These are phyloP conservation scores for Leavenworthia alabamica DNA, from an alignment of 345 rosid genomes.

Conservation along the genomic window DNA sequence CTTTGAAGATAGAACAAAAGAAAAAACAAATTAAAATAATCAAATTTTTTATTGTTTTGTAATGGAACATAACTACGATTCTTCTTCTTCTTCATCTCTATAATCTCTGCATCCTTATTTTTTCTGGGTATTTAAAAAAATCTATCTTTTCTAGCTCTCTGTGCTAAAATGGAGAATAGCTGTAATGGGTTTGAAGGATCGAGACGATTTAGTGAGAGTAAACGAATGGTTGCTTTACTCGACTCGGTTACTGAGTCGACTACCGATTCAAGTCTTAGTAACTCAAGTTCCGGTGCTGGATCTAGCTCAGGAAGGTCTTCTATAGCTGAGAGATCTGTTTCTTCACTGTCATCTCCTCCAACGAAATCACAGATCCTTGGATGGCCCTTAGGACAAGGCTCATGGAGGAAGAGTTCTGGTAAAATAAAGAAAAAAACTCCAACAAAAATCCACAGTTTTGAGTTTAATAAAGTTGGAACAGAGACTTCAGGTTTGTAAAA, in stretches of 20 bases:
- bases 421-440: constrained; percentile 31
- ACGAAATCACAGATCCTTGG: constrained; percentile 54
- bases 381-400: constrained; percentile 75
- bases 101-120: constrained; percentile 1
- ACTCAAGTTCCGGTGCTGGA: constrained; percentile 36
- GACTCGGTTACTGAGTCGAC: constrained; percentile 47
- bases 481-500: constrained; percentile 64
- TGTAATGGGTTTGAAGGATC: constrained; percentile 36
- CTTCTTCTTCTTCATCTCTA: neutral
- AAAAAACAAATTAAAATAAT: constrained; percentile 16
- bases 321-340: constrained; percentile 32
- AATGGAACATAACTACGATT: constrained; percentile 17
- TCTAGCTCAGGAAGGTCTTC: constrained; percentile 39
- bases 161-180: constrained; percentile 44
- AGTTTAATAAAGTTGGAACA: constrained; percentile 42
- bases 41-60: neutral
- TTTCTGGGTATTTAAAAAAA: constrained; percentile 12
- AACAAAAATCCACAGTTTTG: constrained; percentile 33
- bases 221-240: constrained; percentile 18
- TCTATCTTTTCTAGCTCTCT: neutral
- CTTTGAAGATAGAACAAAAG: constrained; percentile 8
- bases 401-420: constrained; percentile 38
- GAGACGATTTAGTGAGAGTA: constrained; percentile 23
- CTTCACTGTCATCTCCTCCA: constrained; percentile 40
- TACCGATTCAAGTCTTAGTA: constrained; percentile 52